A percentile compares a stretch with the other conserved stretches of the same genome.
phyloP scores from a whole-genome alignment of 225 moss, liverwort and hornwort species.

The Polytrichum formosum region DNA sequence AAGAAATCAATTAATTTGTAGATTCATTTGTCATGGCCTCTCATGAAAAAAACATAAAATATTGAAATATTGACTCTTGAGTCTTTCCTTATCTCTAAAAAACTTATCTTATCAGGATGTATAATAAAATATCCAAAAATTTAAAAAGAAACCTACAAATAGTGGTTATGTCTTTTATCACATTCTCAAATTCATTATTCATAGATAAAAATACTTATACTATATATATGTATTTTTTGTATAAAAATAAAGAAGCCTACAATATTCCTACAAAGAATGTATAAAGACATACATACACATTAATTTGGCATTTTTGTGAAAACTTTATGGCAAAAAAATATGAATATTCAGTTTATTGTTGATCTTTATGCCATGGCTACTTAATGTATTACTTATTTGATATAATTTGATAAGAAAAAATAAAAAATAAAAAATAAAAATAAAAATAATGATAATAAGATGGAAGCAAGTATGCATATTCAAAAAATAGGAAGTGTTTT shows the following conservation, averaged over 20 bases:
- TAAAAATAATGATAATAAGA: no score
- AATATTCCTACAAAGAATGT: not conserved
- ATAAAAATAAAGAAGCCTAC: not conserved
- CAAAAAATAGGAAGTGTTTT: no score
- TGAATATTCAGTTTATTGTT: no score
- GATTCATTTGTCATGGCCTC: not conserved
- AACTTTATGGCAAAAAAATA: no score
- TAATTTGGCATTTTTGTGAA: no score
- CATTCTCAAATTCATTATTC: not conserved
- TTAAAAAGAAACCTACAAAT: not conserved
- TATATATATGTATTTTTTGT: no score
- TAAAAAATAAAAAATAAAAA: no score
- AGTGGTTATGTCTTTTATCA: not conserved
- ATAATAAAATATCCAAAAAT: not conserved
- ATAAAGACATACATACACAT: no score
- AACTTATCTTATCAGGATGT: not conserved
- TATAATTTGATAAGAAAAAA: no score
- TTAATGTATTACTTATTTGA: no score
- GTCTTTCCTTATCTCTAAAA: not conserved
- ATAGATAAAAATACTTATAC: not conserved
- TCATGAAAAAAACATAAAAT: not conserved
- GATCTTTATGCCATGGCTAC: no score
- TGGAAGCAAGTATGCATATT: no score
- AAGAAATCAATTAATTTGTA: not conserved
- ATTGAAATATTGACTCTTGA: not conserved